Conservation (phyloP, 257 asterid species). For the Oldenlandia corymbosa region DNA sequence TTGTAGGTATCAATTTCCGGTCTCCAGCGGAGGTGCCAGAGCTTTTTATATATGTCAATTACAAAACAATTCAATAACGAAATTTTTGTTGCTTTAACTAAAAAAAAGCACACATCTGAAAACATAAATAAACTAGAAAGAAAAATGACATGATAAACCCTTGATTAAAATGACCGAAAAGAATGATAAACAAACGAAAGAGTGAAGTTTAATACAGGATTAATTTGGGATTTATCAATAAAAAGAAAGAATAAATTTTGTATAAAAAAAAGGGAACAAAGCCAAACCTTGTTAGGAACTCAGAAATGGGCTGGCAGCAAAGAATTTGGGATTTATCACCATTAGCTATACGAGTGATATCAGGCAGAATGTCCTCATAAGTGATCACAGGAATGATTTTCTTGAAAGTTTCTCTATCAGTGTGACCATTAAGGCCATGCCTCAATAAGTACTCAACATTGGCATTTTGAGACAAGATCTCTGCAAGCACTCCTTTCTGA, state of each 20-base stretch:
- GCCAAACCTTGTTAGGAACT: slow-evolving; percentile 33
- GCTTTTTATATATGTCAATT: slow-evolving; percentile 34
- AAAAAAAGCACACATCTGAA: neutral
- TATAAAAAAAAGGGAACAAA: neutral
- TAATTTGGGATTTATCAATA: too few relatives aligned
- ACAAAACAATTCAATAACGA: neutral
- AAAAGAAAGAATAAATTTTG: neutral
- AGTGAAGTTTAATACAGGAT: too few relatives aligned
- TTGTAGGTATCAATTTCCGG: slow-evolving; percentile 91
- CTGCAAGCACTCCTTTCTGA: slow-evolving; percentile 32
- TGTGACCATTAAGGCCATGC: slow-evolving; percentile 26
- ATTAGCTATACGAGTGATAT: slow-evolving; percentile 27
- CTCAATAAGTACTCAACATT: slow-evolving; percentile 29
- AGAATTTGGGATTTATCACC: slow-evolving; percentile 32
- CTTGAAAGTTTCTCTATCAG: slow-evolving; percentile 33
- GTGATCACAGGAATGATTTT: slow-evolving; percentile 30
- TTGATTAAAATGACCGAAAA: too few relatives aligned
- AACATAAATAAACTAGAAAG: slow-evolving; percentile 11
- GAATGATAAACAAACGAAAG: too few relatives aligned
- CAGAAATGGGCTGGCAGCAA: slow-evolving; percentile 34
- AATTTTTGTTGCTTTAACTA: too few relatives aligned
- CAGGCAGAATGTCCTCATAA: slow-evolving; percentile 31
- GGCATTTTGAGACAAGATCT: slow-evolving; percentile 28
- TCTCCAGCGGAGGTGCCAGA: slow-evolving; percentile 91
- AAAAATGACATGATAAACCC: neutral